These are phyloP conservation scores for Tolypocladium inflatum DNA, from an alignment of 2,329 filamentous ascomycete species.

Conservation along the genomic window DNA sequence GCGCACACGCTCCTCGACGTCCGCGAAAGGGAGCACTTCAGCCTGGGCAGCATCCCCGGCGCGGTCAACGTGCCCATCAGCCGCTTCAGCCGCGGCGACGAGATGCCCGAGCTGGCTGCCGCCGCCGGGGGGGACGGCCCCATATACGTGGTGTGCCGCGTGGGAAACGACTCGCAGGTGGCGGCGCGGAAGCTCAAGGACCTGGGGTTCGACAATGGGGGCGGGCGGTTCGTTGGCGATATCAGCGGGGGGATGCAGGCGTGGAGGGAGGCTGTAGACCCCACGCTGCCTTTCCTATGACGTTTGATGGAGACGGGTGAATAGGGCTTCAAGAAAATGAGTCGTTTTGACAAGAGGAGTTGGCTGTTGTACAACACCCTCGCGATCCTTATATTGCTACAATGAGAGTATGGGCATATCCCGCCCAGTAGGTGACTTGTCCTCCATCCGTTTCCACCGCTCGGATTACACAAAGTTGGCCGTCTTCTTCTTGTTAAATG, in stretches of 20 bases:
- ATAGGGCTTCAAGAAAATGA: not conserved
- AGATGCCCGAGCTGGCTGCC: conserved; percentile 7
- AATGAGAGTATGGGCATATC: conserved; percentile 3
- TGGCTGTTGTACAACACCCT: conserved; percentile 12
- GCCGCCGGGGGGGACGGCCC: conserved; percentile 28
- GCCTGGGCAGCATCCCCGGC: conserved; percentile 65
- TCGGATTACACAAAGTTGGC: conserved; percentile 45
- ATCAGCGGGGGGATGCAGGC: conserved; percentile 62
- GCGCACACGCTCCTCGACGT: conserved; percentile 67
- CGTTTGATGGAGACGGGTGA: not conserved
- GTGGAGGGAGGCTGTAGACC: conserved; percentile 62
- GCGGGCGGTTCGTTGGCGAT: conserved; percentile 55
- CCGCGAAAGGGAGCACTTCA: conserved; percentile 74
- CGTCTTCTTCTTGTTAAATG: conserved; percentile 92
- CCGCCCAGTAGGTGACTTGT: conserved; percentile 4
- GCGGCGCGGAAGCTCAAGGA: conserved; percentile 57
- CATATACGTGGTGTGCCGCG: conserved; percentile 63
- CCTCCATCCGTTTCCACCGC: not conserved
- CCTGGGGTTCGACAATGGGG: conserved; percentile 40
- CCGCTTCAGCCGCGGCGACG: conserved; percentile 41
- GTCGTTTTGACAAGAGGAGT: conserved; percentile 16
- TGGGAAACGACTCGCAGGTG: conserved; percentile 72
- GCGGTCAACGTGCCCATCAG: conserved; percentile 60
- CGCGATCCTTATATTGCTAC: conserved; percentile 5
- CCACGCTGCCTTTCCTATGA: conserved; percentile 42